Evolutionary conservation across 2,329 filamentous ascomycete genomes (phyloP), one percentile per base, ranked within the genome.

Genomic region (Thelonectria discophora): DNA sequence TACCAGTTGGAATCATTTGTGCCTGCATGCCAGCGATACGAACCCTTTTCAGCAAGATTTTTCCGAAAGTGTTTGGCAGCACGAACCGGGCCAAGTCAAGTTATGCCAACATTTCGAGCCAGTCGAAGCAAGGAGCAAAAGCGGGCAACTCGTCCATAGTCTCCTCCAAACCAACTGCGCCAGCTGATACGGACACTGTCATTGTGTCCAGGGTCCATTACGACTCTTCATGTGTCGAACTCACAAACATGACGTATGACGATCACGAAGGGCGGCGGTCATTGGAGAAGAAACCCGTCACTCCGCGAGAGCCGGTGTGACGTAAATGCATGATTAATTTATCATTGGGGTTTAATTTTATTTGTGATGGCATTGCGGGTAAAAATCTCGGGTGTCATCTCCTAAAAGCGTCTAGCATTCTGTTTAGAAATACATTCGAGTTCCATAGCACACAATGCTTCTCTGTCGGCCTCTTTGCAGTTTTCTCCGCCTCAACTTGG

Each of bases 1-100:
- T 74, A 7, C 71, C 69, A 32, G 69, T 72, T 3, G 68, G 72
- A 49, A 72, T 75, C 15, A 66, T 74, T 11, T 74, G 73, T 58
- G 68, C 70, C 12, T 73, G 71, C 53, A 71, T 75, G 69, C 73
- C 73, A 0, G 56, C 66, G 21, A 69, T 69, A 9, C 64, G 66
- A 17, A 61, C 66, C 1, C 57, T 69, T 1, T 68, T 69, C 20
- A 46, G 56, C 13, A n/a, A 40, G 1, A 5, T 67, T 5, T 69
- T 69, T 17, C 66, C 66, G 17, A 68, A 57, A 39, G 55, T 69
- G 1, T 67, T 64, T 20, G 62, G 50, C 2, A 49, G 59, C 0
- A 69, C 66, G 8, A 50, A 59, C 10, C 40, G 46, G n/a, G 50
- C 43, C 55, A 61, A 58, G 21, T 53, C 52, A 12, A 37, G 32